Conservation (phyloP, 495 filamentous ascomycete genomes). For the Chaetomium fimeti region DNA sequence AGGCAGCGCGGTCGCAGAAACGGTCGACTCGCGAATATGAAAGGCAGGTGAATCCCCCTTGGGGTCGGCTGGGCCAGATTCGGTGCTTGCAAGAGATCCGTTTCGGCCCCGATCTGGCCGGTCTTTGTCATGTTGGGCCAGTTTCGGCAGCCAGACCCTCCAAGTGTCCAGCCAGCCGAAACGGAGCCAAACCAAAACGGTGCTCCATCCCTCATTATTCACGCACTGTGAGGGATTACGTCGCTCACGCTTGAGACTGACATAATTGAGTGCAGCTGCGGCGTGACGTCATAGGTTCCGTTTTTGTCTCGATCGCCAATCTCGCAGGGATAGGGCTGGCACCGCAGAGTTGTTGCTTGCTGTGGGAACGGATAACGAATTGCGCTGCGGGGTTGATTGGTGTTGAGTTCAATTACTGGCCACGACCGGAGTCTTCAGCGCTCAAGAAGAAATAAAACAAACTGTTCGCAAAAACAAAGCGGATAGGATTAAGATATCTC, state of each 20-base stretch:
- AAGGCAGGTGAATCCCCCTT: background rate
- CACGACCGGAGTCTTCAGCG: too few relatives aligned
- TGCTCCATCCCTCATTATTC: background rate
- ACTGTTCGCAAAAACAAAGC: too few relatives aligned
- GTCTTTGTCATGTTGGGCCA: background rate
- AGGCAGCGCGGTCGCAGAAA: too few relatives aligned
- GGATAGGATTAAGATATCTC: background rate
- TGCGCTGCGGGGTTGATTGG: too few relatives aligned
- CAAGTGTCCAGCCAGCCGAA: background rate
- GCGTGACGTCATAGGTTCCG: background rate
- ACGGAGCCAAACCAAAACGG: background rate
- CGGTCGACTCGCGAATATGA: background rate
- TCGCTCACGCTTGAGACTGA: background rate
- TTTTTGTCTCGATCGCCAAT: background rate
- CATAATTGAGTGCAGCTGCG: background rate
- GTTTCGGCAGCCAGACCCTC: background rate
- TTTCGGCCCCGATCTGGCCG: slow-evolving; percentile 5
- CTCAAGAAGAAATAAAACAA: too few relatives aligned
- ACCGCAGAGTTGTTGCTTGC: background rate
- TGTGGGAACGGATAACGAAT: too few relatives aligned
- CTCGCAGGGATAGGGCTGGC: background rate
- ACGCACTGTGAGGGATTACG: background rate
- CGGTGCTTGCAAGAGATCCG: background rate
- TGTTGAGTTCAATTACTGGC: too few relatives aligned
- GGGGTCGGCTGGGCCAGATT: background rate